A percentile compares a stretch with the other conserved stretches of the same genome.
Conservation (phyloP, 257 asterid species). For the Fraxinus cuspidata region DNA sequence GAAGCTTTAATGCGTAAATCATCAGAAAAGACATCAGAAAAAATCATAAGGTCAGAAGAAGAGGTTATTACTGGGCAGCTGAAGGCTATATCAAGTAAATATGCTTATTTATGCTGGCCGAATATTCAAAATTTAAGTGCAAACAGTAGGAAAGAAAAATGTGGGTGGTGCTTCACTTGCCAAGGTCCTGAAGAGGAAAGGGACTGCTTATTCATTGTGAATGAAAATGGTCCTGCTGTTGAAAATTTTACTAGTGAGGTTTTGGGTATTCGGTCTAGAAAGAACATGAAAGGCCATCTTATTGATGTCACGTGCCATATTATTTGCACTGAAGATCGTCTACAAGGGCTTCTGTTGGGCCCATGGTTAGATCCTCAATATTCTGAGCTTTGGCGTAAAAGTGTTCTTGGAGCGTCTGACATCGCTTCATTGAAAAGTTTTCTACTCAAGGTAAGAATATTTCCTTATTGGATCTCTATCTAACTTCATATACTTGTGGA, state of each 20-base stretch:
- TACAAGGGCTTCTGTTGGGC: constrained; percentile 86
- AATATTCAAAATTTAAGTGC: constrained; percentile 39
- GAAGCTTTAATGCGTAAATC: constrained; percentile 56
- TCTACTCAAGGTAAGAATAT: constrained; percentile 62
- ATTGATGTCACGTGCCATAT: constrained; percentile 71
- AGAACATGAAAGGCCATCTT: constrained; percentile 61
- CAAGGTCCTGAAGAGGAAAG: constrained; percentile 62
- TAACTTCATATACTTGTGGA: constrained; percentile 15
- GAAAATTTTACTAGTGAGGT: constrained; percentile 57
- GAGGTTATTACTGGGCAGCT: constrained; percentile 65
- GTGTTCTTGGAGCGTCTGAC: constrained; percentile 47
- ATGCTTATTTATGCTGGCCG: constrained; percentile 69
- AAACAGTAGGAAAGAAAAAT: constrained; percentile 63
- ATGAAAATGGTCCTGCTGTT: constrained; percentile 45
- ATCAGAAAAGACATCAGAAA: constrained; percentile 48
- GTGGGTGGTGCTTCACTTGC: constrained; percentile 96
- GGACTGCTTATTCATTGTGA: constrained; percentile 70
- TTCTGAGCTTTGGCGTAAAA: constrained; percentile 68
- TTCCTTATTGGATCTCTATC: constrained; percentile 7
- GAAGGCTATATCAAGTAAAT: constrained; percentile 63
- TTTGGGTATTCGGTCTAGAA: constrained; percentile 47
- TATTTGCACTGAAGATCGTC: constrained; percentile 69
- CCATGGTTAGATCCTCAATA: constrained; percentile 86
- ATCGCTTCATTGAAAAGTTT: constrained; percentile 48
- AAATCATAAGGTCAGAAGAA: constrained; percentile 52